A percentile compares a stretch with the other conserved stretches of the same genome.
Conservation (phyloP, 345 rosid species). For the Corchorus capsularis region DNA sequence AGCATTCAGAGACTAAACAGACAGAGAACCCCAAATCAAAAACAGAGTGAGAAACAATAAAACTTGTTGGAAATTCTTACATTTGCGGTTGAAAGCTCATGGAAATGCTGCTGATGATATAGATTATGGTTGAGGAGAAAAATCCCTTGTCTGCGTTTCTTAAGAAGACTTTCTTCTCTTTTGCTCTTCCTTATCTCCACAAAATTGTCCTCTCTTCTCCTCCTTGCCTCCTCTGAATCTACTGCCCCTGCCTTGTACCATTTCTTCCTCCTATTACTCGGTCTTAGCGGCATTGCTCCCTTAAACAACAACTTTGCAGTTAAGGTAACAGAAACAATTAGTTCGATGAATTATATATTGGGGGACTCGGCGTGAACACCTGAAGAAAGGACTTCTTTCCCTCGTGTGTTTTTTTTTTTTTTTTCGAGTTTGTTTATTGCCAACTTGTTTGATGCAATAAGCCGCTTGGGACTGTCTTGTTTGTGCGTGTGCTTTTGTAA, state of each 20-base stretch:
- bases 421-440: neutral
- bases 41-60: neutral
- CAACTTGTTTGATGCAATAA: constrained; percentile 12
- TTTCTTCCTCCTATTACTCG: constrained; percentile 61
- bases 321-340: neutral
- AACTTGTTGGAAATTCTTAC: neutral
- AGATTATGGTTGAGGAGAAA: constrained; percentile 27
- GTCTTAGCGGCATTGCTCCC: constrained; percentile 57
- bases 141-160: constrained; percentile 68
- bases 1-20: neutral
- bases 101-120: constrained; percentile 29
- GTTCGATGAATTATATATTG: neutral
- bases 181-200: constrained; percentile 79
- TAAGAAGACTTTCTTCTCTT: constrained; percentile 68
- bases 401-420: neutral
- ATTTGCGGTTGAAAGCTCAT: constrained; percentile 24
- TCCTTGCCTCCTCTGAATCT: constrained; percentile 72
- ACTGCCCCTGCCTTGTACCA: constrained; percentile 62
- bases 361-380: neutral
- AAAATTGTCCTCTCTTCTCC: constrained; percentile 79
- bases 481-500: constrained; percentile 16
- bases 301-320: neutral
- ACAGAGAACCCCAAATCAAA: neutral
- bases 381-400: neutral
- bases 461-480: constrained; percentile 3